A percentile compares a stretch with the other conserved stretches of the same genome.
Conservation (phyloP, 345 rosid genomes). For the Stellera chamaejasme region DNA sequence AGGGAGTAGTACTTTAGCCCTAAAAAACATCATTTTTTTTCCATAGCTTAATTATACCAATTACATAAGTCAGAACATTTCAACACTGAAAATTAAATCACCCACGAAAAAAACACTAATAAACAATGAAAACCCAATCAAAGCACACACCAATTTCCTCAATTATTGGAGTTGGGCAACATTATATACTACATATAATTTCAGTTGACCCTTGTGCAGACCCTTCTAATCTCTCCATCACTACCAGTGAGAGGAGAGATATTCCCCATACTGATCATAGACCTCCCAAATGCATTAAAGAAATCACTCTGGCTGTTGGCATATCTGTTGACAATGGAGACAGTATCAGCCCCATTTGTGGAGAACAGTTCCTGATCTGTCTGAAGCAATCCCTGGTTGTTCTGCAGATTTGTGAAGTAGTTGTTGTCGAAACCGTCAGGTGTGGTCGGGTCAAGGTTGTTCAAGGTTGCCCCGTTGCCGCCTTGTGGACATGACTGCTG, state of each 20-base stretch:
- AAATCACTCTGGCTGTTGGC: neutral
- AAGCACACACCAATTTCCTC: too few relatives aligned
- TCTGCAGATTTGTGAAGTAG: slow-evolving; percentile 10
- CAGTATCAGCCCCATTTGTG: neutral
- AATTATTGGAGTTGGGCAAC: too few relatives aligned
- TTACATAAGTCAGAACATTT: too few relatives aligned
- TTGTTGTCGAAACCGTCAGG: slow-evolving; percentile 9
- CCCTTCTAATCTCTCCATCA: neutral
- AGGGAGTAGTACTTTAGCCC: too few relatives aligned
- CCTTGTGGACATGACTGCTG: slow-evolving; percentile 5
- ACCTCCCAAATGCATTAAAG: neutral
- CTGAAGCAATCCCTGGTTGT: slow-evolving; percentile 6
- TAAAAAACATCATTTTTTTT: too few relatives aligned
- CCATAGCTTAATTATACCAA: too few relatives aligned
- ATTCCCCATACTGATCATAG: neutral
- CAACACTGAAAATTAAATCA: too few relatives aligned
- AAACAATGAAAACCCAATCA: too few relatives aligned
- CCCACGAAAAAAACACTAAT: too few relatives aligned
- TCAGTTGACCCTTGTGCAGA: neutral
- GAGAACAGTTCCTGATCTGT: neutral
- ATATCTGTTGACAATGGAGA: neutral
- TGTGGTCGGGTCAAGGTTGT: slow-evolving; percentile 6
- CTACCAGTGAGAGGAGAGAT: neutral
- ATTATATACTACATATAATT: neutral
- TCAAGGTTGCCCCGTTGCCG: neutral